These are phyloP conservation scores for Metschnikowia peoriensis DNA, from an alignment of 805 yeast species.

Conservation along the genomic window DNA sequence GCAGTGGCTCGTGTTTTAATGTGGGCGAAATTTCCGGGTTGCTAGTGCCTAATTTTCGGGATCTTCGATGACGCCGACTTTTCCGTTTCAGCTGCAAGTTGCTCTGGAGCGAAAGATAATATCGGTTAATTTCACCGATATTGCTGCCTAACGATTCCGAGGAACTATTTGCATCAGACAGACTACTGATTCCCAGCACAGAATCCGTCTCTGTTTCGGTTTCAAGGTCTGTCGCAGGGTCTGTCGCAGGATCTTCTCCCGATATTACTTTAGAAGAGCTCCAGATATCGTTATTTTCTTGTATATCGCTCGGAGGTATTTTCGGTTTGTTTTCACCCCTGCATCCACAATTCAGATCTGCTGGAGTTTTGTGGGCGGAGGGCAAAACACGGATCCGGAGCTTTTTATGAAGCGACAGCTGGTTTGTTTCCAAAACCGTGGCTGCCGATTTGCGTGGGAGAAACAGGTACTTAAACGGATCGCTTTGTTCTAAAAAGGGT, in stretches of 20 bases:
- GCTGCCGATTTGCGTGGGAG: conserved; percentile 32
- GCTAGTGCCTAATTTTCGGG: not conserved
- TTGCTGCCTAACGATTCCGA: conserved; percentile 5
- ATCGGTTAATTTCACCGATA: conserved; percentile 20
- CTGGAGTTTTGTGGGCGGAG: not conserved
- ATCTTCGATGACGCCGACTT: not conserved
- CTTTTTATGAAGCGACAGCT: conserved; percentile 41
- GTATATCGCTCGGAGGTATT: not conserved
- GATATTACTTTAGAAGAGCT: conserved; percentile 27
- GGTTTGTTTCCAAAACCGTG: conserved; percentile 35
- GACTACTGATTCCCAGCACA: not conserved
- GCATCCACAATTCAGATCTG: not conserved
- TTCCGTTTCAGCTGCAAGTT: conserved; percentile 11
- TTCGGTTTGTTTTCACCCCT: not conserved
- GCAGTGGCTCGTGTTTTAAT: conserved; percentile 40
- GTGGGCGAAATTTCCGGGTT: conserved; percentile 5
- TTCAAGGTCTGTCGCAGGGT: not conserved
- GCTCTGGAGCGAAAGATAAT: conserved; percentile 17
- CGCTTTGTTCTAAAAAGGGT: conserved; percentile 3
- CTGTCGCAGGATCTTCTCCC: conserved; percentile 12
- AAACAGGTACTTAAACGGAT: conserved; percentile 9
- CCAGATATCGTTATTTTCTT: conserved; percentile 21
- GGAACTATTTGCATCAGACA: conserved; percentile 3
- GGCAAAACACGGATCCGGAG: conserved; percentile 37
- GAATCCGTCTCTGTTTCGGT: conserved; percentile 18